Conservation (phyloP, 228 moss, liverwort and hornwort genomes). For the Sphagnum fallax region DNA sequence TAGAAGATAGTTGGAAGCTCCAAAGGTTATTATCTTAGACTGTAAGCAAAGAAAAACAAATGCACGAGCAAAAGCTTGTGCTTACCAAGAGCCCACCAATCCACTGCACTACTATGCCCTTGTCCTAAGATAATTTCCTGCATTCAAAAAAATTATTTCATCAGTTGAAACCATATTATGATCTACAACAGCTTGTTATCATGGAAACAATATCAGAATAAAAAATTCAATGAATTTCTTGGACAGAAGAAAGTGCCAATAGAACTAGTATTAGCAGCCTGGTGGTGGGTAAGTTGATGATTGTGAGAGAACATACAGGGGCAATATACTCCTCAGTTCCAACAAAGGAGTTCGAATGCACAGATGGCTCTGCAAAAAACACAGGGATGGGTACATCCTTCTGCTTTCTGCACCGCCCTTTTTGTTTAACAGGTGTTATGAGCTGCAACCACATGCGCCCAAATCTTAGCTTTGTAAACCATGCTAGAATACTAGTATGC, state of each 20-base stretch:
- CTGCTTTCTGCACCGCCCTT: conserved; percentile 38
- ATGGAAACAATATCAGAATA: no score
- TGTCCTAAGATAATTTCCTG: conserved; percentile 64
- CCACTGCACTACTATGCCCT: conserved; percentile 63
- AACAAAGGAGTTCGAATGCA: conserved; percentile 77
- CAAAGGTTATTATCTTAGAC: no score
- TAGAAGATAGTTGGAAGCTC: no score
- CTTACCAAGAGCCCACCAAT: conserved; percentile 76
- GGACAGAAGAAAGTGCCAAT: no score
- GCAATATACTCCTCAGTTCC: conserved; percentile 96
- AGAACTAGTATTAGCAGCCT: no score
- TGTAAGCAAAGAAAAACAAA: no score
- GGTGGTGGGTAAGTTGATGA: no score
- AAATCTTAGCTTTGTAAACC: background rate
- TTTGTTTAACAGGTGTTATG: conserved; percentile 24
- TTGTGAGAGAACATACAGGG: conserved; percentile 31
- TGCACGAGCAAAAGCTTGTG: no score
- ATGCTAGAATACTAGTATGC: background rate
- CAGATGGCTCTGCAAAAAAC: conserved; percentile 63
- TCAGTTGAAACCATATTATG: no score
- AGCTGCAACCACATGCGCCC: conserved; percentile 23
- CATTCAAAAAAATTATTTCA: background rate
- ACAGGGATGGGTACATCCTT: conserved; percentile 36
- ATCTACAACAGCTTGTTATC: no score
- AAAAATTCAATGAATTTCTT: no score